Evolutionary conservation across 176 grass and related monocot genomes (phyloP), one percentile per base, ranked within the genome.

Genomic region (Themeda triandra): DNA sequence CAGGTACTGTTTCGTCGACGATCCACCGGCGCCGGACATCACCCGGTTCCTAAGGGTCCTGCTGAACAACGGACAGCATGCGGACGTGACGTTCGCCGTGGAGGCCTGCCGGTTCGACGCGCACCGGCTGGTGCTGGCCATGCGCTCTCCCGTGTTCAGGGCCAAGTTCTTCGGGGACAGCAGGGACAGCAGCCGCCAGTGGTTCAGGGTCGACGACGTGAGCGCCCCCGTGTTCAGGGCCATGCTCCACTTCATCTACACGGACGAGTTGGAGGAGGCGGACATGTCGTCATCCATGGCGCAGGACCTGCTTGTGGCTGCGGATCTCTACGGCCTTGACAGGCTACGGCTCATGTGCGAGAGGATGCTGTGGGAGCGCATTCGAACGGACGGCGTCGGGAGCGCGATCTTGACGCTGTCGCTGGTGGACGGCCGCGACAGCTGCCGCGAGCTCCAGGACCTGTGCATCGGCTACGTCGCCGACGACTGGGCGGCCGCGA

Each of bases 181-280:
- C 69, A 24, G 40, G n/a, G 39, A 72, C 39, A 72, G 69, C 69
- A 25, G 6, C 11, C 69, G 4, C 13, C 2, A 9, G 1, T 27
- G 21, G 23, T 45, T 72, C 41, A 28, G 23, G 13, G 39, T 72
- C n/a, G 6, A 46, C 24, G 69, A 46, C n/a, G 13, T 72, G n/a
- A 25, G 23, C 11, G 69, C 69, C 13, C 3, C 40, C 69, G 69
- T 46, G 24, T 72, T 72, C 69, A 2, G 6, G 69, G 40, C 24
- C 23, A 72, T 72, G 69, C 69, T 72, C 12, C 69, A 8, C 40
- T 72, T 72, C 69, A 46, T 72, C 39, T 72, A 72, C 41, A 72
- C 41, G 19, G 69, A 72, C 41, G 69, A 72, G 39, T 13, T 54
- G 12, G 3, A 11, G 45, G 45, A 48, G 10, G 40, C 33, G 3